These are phyloP conservation scores for Luffa acutangula DNA, from an alignment of 306 rosid species.

Conservation along the genomic window DNA sequence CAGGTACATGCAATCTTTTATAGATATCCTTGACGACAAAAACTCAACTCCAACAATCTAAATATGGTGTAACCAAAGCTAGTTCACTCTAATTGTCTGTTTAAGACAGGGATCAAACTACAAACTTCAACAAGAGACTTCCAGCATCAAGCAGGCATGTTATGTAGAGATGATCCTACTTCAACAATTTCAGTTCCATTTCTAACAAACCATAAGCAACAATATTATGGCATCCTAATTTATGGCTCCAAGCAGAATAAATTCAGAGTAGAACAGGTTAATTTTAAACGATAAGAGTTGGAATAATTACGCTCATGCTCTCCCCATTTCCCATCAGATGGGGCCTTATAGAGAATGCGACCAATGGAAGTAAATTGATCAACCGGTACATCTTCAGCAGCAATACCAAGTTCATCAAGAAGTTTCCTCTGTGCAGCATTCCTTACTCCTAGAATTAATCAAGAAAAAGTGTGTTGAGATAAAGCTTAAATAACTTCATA, in stretches of 20 bases:
- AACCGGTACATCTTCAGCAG: slow-evolving; percentile 79
- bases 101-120: neutral
- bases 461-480: neutral
- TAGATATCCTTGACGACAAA: neutral
- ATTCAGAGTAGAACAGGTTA: neutral
- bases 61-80: neutral
- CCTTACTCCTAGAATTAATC: slow-evolving; percentile 51
- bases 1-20: neutral
- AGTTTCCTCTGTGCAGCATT: slow-evolving; percentile 99
- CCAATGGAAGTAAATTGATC: slow-evolving; percentile 84
- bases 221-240: neutral
- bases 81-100: neutral
- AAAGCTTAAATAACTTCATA: neutral
- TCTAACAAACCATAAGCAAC: neutral
- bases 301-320: slow-evolving; percentile 76
- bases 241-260: neutral
- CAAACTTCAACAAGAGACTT: neutral
- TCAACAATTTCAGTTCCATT: neutral
- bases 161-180: neutral
- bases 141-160: neutral
- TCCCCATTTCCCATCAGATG: slow-evolving; percentile 99
- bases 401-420: slow-evolving; percentile 88
- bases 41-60: neutral
- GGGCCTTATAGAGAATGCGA: slow-evolving; percentile 90
- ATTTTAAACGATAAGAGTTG: neutral